Conservation (phyloP, 345 rosid genomes). For the Lenwebbia sp. region DNA sequence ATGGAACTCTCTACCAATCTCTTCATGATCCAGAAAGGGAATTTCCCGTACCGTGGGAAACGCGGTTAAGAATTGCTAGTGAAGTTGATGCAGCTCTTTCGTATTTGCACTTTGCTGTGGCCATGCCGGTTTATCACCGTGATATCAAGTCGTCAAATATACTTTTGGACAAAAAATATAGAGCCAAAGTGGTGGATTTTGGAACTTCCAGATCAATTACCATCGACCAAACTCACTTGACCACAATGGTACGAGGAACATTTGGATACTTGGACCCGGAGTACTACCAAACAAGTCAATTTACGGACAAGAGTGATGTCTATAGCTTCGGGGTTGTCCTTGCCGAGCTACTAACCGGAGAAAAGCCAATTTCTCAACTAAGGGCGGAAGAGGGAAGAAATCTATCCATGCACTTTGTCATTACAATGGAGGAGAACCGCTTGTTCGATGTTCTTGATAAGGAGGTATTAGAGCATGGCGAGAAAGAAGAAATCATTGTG, state of each 20-base stretch:
- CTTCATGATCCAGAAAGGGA: background rate
- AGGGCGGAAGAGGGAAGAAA: background rate
- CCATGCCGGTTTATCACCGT: too few species aligned
- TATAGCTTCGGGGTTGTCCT: too few species aligned
- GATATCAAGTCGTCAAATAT: too few species aligned
- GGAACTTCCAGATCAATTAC: too few species aligned
- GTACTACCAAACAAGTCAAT: too few species aligned
- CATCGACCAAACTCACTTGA: too few species aligned
- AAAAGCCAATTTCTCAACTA: constrained; percentile 1
- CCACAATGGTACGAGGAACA: too few species aligned
- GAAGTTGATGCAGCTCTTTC: background rate
- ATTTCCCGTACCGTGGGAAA: background rate
- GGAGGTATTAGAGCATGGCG: background rate
- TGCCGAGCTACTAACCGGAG: background rate
- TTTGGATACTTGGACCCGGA: too few species aligned
- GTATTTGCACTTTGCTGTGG: background rate
- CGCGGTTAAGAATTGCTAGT: background rate
- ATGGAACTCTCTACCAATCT: background rate
- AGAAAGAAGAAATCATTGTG: background rate
- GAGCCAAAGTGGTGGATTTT: too few species aligned
- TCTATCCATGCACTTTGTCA: constrained; percentile 1
- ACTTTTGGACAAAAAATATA: too few species aligned
- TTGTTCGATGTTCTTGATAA: background rate
- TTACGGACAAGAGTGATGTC: too few species aligned
- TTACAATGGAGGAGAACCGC: constrained; percentile 1